phyloP scores from a whole-genome alignment of 2,329 filamentous ascomycete species.

The Oidium heveae region DNA sequence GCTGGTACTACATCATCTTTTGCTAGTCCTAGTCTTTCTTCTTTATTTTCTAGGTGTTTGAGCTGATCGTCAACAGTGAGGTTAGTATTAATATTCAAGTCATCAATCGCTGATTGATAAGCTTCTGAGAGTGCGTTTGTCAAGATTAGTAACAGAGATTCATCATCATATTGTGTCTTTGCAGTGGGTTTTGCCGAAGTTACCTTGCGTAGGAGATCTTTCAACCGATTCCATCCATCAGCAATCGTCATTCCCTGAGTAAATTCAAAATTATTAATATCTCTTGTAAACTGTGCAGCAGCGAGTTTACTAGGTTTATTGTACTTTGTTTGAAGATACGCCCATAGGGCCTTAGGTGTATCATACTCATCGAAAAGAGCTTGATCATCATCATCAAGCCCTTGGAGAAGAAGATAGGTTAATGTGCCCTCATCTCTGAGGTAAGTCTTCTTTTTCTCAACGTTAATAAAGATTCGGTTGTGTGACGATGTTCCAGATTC shows the following conservation, averaged over 20 bases:
- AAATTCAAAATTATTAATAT: background rate
- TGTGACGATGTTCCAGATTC: too few relatives aligned
- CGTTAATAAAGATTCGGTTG: too few relatives aligned
- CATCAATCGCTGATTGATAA: background rate
- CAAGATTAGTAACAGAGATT: background rate
- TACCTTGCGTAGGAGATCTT: background rate
- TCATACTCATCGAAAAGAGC: background rate
- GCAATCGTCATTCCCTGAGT: background rate
- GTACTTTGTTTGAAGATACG: background rate
- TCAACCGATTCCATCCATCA: background rate
- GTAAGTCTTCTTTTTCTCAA: too few relatives aligned
- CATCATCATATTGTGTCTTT: background rate
- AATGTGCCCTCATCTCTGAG: background rate
- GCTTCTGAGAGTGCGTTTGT: background rate
- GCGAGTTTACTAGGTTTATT: background rate
- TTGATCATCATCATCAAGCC: too few relatives aligned
- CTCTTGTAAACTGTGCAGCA: background rate
- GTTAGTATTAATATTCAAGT: background rate
- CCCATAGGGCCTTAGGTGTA: background rate
- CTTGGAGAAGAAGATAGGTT: too few relatives aligned
- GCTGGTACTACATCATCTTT: background rate
- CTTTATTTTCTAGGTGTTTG: too few relatives aligned
- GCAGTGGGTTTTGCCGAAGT: background rate
- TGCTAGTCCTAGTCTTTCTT: background rate
- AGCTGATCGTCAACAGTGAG: background rate